phyloP scores from a whole-genome alignment of 75 land plant genomes.

The Picea sitchensis region DNA sequence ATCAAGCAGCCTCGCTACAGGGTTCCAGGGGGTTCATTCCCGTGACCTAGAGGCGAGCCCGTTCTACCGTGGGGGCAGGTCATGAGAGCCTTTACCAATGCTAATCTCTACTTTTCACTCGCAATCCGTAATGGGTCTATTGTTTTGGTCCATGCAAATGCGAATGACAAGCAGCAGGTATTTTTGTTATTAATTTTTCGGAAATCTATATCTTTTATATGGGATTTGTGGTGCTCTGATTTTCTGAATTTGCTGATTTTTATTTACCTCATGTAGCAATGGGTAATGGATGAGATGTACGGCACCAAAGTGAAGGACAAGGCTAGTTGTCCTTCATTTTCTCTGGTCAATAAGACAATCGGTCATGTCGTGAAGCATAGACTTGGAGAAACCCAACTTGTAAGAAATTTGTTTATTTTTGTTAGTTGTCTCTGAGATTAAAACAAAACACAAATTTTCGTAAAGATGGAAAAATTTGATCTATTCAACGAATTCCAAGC shows the following conservation, averaged over 20 bases:
- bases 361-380: slow-evolving; percentile 57
- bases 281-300: slow-evolving; percentile 62
- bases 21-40: too few species aligned
- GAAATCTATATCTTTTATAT: too few species aligned
- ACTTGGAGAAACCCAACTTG: slow-evolving; percentile 39
- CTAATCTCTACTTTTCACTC: too few species aligned
- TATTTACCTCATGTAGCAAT: slow-evolving; percentile 36
- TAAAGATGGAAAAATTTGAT: background rate
- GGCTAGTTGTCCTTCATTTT: slow-evolving; percentile 52
- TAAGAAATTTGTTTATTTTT: slow-evolving; percentile 14
- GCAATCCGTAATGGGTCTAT: too few species aligned
- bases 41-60: too few species aligned
- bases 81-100: too few species aligned
- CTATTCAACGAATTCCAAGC: background rate
- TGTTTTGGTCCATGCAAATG: background rate
- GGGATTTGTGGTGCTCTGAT: background rate
- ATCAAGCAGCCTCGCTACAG: too few species aligned
- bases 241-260: background rate
- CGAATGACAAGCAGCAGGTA: background rate
- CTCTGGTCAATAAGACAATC: slow-evolving; percentile 68
- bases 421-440: background rate
- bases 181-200: background rate
- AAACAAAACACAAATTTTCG: background rate
- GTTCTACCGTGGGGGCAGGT: too few species aligned
- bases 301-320: slow-evolving; percentile 55